phyloP scores from a whole-genome alignment of 1,284 basidiomycete genomes.

The Athelia psychrophila region DNA sequence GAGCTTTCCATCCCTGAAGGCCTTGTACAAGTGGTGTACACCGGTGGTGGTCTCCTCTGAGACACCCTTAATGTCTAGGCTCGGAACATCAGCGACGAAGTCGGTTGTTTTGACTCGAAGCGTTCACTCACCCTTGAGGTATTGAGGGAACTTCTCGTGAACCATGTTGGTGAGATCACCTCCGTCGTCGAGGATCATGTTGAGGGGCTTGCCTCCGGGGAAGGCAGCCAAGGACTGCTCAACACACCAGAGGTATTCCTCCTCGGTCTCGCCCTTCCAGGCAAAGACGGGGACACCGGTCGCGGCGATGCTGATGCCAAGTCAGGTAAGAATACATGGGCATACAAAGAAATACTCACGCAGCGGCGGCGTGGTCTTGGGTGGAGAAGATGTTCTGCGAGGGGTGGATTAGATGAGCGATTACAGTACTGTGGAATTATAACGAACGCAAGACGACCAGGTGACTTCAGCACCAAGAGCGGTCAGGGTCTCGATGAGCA shows the following conservation, averaged over 20 bases:
- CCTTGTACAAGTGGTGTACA: slow-evolving; percentile 99
- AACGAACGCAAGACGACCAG: slow-evolving; percentile 94
- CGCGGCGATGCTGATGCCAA: slow-evolving; percentile 76
- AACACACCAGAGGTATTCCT: slow-evolving; percentile 98
- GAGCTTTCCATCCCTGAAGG: slow-evolving; percentile 92
- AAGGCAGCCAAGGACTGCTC: slow-evolving; percentile 93
- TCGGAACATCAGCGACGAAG: background rate
- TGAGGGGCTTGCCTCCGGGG: slow-evolving; percentile 77
- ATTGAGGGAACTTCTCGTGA: slow-evolving; percentile 95
- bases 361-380: slow-evolving; percentile 97
- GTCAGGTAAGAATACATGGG: slow-evolving; percentile 1
- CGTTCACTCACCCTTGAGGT: slow-evolving; percentile 59
- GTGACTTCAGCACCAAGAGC: slow-evolving; percentile 96
- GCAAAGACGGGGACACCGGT: slow-evolving; percentile 98
- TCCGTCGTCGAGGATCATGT: slow-evolving; percentile 99
- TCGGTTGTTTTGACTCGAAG: background rate
- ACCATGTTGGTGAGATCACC: slow-evolving; percentile 96
- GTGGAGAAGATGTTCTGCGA: slow-evolving; percentile 98
- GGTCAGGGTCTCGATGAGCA: slow-evolving; percentile 94
- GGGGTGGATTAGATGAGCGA: slow-evolving; percentile 2
- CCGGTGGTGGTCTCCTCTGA: slow-evolving; percentile 99
- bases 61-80: slow-evolving; percentile 81
- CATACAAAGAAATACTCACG: slow-evolving; percentile 48
- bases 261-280: slow-evolving; percentile 99
- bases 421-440: slow-evolving; percentile 3